Evolutionary conservation across 2,329 filamentous ascomycete genomes (phyloP).

Genomic region (Zymoseptoria pseudotritici): DNA sequence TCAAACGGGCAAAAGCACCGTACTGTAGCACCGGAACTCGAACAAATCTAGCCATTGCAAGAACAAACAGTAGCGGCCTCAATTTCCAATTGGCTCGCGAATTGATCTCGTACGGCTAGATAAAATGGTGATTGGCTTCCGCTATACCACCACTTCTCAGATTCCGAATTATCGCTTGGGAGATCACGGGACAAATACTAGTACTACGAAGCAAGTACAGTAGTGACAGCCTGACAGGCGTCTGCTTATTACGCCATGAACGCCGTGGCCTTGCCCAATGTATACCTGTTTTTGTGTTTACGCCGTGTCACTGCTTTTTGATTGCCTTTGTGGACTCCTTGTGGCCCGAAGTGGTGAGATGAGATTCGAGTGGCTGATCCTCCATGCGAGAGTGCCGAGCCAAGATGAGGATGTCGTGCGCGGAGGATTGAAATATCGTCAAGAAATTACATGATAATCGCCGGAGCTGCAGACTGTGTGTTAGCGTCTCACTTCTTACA

Average conservation of each 20-base stretch:
- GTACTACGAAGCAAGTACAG: neutral
- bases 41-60: neutral
- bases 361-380: neutral
- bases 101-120: neutral
- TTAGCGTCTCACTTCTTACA: conserved; percentile 4
- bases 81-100: neutral
- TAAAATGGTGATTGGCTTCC: neutral
- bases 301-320: neutral
- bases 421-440: neutral
- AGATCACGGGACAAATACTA: neutral
- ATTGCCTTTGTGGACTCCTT: neutral
- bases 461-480: conserved; percentile 11
- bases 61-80: neutral
- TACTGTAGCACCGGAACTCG: neutral
- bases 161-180: neutral
- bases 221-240: neutral
- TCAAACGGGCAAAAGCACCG: neutral
- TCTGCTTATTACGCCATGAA: conserved; percentile 1
- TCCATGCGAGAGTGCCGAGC: neutral
- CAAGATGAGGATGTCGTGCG: neutral
- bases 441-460: conserved; percentile 19
- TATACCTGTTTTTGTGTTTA: neutral
- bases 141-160: neutral
- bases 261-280: neutral
- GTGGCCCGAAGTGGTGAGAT: neutral